Base-by-base conservation (phyloP, 2,329 filamentous ascomycete species). In the Arthroderma sp. region DNA sequence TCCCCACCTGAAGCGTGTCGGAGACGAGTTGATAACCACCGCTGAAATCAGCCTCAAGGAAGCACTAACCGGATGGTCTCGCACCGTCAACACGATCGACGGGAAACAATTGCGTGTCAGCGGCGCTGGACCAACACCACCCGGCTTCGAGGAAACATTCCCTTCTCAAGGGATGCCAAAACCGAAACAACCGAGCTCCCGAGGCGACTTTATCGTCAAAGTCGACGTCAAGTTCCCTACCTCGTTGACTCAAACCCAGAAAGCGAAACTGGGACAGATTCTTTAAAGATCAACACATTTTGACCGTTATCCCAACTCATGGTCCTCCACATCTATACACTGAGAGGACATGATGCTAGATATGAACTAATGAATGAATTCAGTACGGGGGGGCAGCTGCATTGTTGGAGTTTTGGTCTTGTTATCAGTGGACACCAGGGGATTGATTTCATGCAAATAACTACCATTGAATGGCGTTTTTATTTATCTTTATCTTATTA, bases 191-290 rank as follows among this genome's bases (percentile, higher is more conserved):
- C 88, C 88, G 0, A 82, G 77, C 59, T 81, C 90, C 65, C 81
- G 91, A 58, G 93, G 93, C 23, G 89, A 95, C 68, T 88, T 98
- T 63, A 75, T 97, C 59, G 80, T 98, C 59, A 87, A 84, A 60
- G 91, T 95, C 66, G 93, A 93, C 67, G 91, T 98, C 71, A 91
- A 88, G 68, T 97, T 95, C 76, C 93, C 93, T 0, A 84, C 83
- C 2, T 84, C 74, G 41, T 73, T 98, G 72, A 91, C 88, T 2
- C 58, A 79, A 6, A 75, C 80, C 3, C 91, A 97, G 75, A 97
- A 95, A 78, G 76, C 83, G 62, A 79, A 86, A 68, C 73, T 98
- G 62, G 87, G 80, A 73, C 85, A 91, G 66, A 87, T 95, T 65
- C 76, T 98, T 58, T 80, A 72, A 66, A 31, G 4, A 9, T 8